Conservation (phyloP, 225 moss, liverwort and hornwort genomes). For the Ulota crispa region DNA sequence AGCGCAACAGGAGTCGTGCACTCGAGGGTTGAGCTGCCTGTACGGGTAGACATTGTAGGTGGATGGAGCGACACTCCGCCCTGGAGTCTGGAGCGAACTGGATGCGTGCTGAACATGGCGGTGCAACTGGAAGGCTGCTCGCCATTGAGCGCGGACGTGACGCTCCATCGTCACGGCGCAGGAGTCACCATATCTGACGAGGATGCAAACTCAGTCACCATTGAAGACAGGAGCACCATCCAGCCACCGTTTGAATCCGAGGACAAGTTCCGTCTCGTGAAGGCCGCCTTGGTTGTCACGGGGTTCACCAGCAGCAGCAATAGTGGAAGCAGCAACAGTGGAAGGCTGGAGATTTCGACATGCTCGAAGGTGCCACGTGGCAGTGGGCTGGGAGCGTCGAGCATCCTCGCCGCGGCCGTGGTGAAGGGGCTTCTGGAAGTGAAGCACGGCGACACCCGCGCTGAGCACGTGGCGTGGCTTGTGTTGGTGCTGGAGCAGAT, state of each 20-base stretch:
- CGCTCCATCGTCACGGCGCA: conserved; percentile 21
- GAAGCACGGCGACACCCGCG: conserved; percentile 28
- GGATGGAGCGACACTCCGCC: conserved; percentile 89
- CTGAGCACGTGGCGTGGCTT: conserved; percentile 46
- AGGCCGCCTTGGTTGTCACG: conserved; percentile 70
- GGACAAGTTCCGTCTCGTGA: conserved; percentile 68
- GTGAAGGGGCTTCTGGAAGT: conserved; percentile 63
- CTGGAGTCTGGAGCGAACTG: conserved; percentile 63
- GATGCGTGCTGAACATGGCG: conserved; percentile 77
- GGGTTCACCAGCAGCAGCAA: conserved; percentile 29
- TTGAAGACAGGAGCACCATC: conserved; percentile 41
- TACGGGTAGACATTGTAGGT: conserved; percentile 69
- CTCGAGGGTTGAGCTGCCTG: conserved; percentile 62
- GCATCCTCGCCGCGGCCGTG: conserved; percentile 76
- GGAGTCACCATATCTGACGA: conserved; percentile 60
- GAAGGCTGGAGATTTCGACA: conserved; percentile 52
- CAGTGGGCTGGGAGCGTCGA: conserved; percentile 73
- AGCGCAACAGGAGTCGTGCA: conserved; percentile 4
- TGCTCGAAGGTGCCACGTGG: conserved; percentile 70
- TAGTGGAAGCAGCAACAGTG: neutral
- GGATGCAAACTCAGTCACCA: conserved; percentile 20
- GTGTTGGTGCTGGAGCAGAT: conserved; percentile 68
- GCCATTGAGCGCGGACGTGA: conserved; percentile 58
- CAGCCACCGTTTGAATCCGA: conserved; percentile 43
- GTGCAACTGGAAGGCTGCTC: conserved; percentile 52